Base-by-base conservation (phyloP, 2,329 filamentous ascomycete species). In the Fusarium torreyae region DNA sequence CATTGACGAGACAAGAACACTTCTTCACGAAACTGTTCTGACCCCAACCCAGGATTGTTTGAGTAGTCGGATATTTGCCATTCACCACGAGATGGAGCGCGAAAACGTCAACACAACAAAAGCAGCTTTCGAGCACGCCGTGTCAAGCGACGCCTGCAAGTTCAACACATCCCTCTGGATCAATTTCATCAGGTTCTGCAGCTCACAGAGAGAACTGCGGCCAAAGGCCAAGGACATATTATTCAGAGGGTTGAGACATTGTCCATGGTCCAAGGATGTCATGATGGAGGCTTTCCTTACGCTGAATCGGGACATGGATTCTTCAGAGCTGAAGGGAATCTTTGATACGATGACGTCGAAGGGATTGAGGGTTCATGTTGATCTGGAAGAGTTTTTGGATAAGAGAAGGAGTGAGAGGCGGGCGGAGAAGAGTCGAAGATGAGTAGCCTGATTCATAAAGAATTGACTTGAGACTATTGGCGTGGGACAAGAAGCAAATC, bases 1-100 rank as follows among this genome's bases (percentile, higher is more conserved):
- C 55, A 88, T 94, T 65, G 92, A 97, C 71, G 91, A 93, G 18
- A 88, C 97, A 20, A 89, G 92, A n/a, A 83, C 86, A 7, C 80
- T 92, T 10, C 81, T 94, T 13, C 79, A 85, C 20, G 83, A 85
- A 75, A 85, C 85, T 74, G 78, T 88, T 0, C 77, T 86, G 4
- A 68, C 76, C 7, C 70, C 75, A 17, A 50, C 61, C 8, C 77
- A 82, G 52, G 84, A 86, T 72, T 79, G 79, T 40, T 66, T 85
- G 14, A 78, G 78, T 65, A 83, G 77, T 66, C 82, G 84, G 9
- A 66, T 83, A 14, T 87, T 88, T 73, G 81, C 84, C 22, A 82
- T 89, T 48, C 77, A 80, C n/a, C 81, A 87, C 71, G 87, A 88
- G 71, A 75, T 84, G 17, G 76, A 74, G 18, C 77, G 76, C 13